Percentiles rank a stretch among this genome's conserved stretches.
Evolutionary conservation across 805 yeast genomes (phyloP).

Genomic region (Wickerhamiella azyma): DNA sequence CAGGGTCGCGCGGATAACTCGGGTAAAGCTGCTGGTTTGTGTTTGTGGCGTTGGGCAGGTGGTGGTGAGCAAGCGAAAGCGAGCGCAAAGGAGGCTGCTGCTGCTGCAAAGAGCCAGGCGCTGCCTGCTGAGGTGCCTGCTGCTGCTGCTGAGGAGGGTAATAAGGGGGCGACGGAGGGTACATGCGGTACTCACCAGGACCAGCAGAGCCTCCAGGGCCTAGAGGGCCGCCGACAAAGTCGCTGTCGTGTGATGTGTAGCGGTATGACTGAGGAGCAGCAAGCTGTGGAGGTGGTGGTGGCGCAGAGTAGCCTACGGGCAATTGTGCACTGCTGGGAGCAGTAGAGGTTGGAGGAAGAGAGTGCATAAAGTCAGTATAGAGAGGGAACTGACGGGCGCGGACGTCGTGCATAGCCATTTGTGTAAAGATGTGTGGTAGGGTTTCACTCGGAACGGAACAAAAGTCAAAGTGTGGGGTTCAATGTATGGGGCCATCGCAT

Average conservation of each 20-base stretch:
- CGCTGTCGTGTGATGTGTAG: background rate
- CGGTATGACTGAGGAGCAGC: conserved; percentile 1
- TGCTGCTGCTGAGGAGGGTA: background rate
- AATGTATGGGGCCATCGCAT: too few relatives aligned
- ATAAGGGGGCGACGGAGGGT: conserved; percentile 3
- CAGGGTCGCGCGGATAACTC: background rate
- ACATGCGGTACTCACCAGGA: background rate
- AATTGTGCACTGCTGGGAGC: background rate
- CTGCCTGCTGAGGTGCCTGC: background rate
- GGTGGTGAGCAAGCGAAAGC: too few relatives aligned
- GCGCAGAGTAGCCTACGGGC: too few relatives aligned
- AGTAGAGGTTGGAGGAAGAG: background rate
- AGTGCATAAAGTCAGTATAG: background rate
- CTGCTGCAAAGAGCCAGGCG: background rate
- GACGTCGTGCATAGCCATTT: conserved; percentile 8
- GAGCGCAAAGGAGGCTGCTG: too few relatives aligned
- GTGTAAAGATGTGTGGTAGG: background rate
- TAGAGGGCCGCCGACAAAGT: background rate
- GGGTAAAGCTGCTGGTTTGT: background rate
- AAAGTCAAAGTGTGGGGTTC: background rate
- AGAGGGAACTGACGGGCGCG: conserved; percentile 2
- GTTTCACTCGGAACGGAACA: background rate
- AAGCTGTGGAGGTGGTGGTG: too few relatives aligned
- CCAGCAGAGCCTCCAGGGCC: background rate
- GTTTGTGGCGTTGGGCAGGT: background rate